phyloP scores from a whole-genome alignment of 2,329 filamentous ascomycete genomes.

The Calycina herbarum region DNA sequence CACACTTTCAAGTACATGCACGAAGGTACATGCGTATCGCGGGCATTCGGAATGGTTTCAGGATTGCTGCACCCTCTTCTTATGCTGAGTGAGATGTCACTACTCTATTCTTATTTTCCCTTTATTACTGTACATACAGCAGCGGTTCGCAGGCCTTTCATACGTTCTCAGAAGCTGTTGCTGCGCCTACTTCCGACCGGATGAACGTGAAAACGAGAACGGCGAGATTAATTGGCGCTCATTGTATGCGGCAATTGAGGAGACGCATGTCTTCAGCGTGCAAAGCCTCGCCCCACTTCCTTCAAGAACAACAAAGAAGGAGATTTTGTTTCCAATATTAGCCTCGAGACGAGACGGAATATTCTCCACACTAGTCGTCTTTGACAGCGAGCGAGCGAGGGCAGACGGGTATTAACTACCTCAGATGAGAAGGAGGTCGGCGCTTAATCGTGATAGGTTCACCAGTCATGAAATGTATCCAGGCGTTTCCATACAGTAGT shows the following conservation, averaged over 20 bases:
- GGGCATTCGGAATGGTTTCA: slow-evolving; percentile 12
- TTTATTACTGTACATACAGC: not conserved
- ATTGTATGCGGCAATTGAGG: not conserved
- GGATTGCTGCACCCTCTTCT: not conserved
- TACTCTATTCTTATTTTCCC: slow-evolving; percentile 6
- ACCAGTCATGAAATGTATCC: slow-evolving; percentile 13
- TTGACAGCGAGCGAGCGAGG: not conserved
- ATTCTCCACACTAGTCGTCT: not conserved
- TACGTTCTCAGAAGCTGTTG: not conserved
- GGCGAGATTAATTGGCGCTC: not conserved
- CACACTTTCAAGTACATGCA: not conserved
- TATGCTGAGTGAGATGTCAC: slow-evolving; percentile 8
- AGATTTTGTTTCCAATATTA: slow-evolving; percentile 6
- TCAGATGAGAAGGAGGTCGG: slow-evolving; percentile 27
- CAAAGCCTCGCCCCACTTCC: too few relatives aligned
- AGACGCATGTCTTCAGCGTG: too few relatives aligned
- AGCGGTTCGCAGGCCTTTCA: not conserved
- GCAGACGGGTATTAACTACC: not conserved
- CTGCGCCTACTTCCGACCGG: not conserved
- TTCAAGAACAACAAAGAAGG: too few relatives aligned
- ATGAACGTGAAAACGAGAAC: not conserved
- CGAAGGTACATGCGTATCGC: slow-evolving; percentile 11
- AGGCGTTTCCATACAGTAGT: slow-evolving; percentile 17
- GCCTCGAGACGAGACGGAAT: slow-evolving; percentile 17
- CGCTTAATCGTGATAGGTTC: slow-evolving; percentile 26